Evolutionary conservation across 2,329 filamentous ascomycete genomes (phyloP).

Genomic region (Penicillium fuscoglaucum): DNA sequence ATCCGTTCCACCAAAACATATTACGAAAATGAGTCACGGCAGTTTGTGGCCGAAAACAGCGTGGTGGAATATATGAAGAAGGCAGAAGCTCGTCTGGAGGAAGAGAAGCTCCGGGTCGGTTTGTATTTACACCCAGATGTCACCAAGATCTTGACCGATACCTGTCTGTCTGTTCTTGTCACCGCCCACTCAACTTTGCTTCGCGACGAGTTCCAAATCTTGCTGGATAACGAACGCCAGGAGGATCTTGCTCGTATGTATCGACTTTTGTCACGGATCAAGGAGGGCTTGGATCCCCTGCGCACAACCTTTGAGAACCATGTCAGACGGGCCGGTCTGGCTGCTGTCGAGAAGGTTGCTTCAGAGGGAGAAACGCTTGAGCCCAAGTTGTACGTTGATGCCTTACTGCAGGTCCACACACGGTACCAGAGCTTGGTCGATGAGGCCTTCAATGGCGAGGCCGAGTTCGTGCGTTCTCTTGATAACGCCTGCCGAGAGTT

Average conservation of each 20-base stretch:
- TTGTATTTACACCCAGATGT: conserved; percentile 93
- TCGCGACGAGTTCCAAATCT: conserved; percentile 90
- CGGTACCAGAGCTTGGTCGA: conserved; percentile 91
- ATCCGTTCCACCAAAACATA: conserved; percentile 79
- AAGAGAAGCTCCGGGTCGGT: conserved; percentile 90
- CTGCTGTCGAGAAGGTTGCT: conserved; percentile 87
- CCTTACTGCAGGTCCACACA: conserved; percentile 88
- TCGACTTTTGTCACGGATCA: conserved; percentile 81
- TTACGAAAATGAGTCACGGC: conserved; percentile 88
- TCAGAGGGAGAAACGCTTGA: conserved; percentile 86
- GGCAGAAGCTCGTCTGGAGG: conserved; percentile 81
- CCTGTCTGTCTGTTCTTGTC: conserved; percentile 86
- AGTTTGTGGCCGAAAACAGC: conserved; percentile 93
- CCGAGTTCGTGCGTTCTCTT: conserved; percentile 91
- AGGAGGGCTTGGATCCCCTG: conserved; percentile 86
- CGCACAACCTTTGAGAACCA: conserved; percentile 86
- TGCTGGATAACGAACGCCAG: conserved; percentile 90
- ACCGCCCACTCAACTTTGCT: conserved; percentile 82
- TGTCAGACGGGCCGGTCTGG: conserved; percentile 83
- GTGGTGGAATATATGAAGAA: conserved; percentile 99
- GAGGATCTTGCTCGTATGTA: conserved; percentile 98
- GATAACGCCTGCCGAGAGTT: conserved; percentile 98
- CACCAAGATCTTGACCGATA: conserved; percentile 75
- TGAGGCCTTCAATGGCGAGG: conserved; percentile 89
- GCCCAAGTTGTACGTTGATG: conserved; percentile 95